phyloP scores from a whole-genome alignment of 768 basidiomycete species.

The Suillus bovinus region DNA sequence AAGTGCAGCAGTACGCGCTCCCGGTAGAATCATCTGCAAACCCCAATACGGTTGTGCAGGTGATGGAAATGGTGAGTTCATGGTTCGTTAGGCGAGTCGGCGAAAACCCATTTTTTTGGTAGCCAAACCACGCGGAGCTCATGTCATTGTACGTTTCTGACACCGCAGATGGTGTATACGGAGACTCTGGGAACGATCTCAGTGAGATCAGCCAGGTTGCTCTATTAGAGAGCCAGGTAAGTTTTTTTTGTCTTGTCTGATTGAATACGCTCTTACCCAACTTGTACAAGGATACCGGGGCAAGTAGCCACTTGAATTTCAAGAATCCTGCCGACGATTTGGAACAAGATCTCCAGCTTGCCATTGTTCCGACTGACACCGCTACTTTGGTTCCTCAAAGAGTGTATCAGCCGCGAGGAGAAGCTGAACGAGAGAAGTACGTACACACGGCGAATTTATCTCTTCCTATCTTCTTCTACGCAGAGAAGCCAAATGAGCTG shows the following conservation, averaged over 20 bases:
- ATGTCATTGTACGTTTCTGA: neutral
- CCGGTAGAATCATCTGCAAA: too few species aligned
- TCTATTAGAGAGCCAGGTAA: neutral
- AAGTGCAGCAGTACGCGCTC: neutral
- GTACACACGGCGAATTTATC: constrained; percentile 66
- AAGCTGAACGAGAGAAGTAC: constrained; percentile 69
- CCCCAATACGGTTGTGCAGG: neutral
- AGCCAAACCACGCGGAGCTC: neutral
- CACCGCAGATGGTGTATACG: neutral
- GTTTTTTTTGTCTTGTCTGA: neutral
- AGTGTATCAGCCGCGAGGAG: constrained; percentile 71
- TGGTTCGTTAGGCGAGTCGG: neutral
- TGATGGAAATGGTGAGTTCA: neutral
- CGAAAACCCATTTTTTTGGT: neutral
- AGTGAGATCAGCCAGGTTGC: neutral
- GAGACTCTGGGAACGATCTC: neutral
- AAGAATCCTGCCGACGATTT: constrained; percentile 1
- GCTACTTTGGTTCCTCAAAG: constrained; percentile 61
- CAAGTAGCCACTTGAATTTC: neutral
- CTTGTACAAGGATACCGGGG: neutral
- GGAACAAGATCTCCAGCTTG: constrained; percentile 13
- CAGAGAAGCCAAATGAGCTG: constrained; percentile 50
- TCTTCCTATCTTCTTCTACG: constrained; percentile 60
- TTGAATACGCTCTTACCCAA: neutral
- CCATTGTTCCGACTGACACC: constrained; percentile 28